Evolutionary conservation across 129 eudicot genomes (phyloP).

Genomic region (Flaveria trinervia): DNA sequence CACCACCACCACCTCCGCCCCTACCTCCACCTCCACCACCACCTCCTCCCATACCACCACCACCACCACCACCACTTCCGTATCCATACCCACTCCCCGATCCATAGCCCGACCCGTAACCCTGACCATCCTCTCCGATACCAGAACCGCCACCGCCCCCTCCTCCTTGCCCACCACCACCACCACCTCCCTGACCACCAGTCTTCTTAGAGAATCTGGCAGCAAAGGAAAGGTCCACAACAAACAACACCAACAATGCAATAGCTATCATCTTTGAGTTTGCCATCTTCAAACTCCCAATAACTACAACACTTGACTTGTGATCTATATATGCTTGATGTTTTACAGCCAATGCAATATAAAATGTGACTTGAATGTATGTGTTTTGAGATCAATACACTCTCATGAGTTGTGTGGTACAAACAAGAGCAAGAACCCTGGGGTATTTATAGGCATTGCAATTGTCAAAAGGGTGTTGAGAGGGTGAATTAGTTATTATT

Average conservation of each 20-base stretch:
- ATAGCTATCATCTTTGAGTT: conserved; percentile 47
- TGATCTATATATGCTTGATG: background rate
- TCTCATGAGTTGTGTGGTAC: conserved; percentile 34
- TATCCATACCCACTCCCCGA: conserved; percentile 63
- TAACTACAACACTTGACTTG: conserved; percentile 18
- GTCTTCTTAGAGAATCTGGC: conserved; percentile 45
- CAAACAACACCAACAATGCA: conserved; percentile 52
- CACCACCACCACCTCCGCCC: conserved; percentile 53
- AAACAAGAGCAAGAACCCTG: conserved; percentile 11
- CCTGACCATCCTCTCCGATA: conserved; percentile 35
- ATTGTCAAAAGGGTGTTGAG: conserved; percentile 6
- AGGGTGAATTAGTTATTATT: background rate
- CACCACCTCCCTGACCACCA: conserved; percentile 47
- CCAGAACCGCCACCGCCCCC: conserved; percentile 50
- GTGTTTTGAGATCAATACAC: conserved; percentile 13
- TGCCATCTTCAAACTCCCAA: conserved; percentile 38
- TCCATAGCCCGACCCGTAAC: conserved; percentile 49
- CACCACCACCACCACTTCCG: conserved; percentile 46
- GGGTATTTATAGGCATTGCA: conserved; percentile 38
- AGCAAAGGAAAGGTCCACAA: conserved; percentile 55
- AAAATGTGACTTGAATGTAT: conserved; percentile 26
- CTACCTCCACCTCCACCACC: conserved; percentile 55
- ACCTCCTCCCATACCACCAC: conserved; percentile 46
- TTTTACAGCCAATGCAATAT: conserved; percentile 26
- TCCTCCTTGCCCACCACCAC: conserved; percentile 42